Evolutionary conservation across 768 basidiomycete species (phyloP).

Genomic region (Auriscalpium vulgare): DNA sequence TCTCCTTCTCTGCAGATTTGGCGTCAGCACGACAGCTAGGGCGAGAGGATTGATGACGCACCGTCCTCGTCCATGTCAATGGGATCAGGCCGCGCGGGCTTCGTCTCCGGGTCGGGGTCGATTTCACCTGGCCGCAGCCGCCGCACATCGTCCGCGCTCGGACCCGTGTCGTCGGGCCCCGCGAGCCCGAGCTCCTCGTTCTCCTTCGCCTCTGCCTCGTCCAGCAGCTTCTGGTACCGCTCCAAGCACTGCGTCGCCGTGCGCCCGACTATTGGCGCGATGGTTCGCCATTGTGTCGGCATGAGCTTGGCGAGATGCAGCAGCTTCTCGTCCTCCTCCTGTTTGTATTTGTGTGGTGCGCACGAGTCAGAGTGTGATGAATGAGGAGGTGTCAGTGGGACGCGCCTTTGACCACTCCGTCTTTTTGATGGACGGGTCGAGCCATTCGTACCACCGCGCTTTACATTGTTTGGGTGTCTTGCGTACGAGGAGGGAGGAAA

Average conservation of each 20-base stretch:
- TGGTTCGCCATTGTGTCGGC: slow-evolving; percentile 99
- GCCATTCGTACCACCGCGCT: slow-evolving; percentile 98
- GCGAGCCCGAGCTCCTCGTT: slow-evolving; percentile 89
- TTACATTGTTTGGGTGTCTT: slow-evolving; percentile 99
- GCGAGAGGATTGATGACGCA: slow-evolving; percentile 24
- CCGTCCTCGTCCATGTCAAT: slow-evolving; percentile 99
- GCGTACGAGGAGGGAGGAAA: slow-evolving; percentile 92
- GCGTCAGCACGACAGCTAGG: background rate
- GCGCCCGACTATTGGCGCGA: slow-evolving; percentile 95
- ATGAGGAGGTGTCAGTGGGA: background rate
- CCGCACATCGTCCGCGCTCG: slow-evolving; percentile 89
- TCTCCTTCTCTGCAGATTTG: slow-evolving; percentile 79
- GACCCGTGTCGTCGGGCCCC: slow-evolving; percentile 75
- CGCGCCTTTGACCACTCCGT: slow-evolving; percentile 97
- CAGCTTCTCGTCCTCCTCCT: slow-evolving; percentile 98
- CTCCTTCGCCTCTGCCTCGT: slow-evolving; percentile 96
- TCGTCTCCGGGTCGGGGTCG: slow-evolving; percentile 97
- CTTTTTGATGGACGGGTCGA: slow-evolving; percentile 99
- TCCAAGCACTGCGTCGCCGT: slow-evolving; percentile 98
- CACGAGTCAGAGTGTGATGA: background rate
- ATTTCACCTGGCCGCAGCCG: slow-evolving; percentile 91
- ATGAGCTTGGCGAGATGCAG: slow-evolving; percentile 96
- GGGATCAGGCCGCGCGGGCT: slow-evolving; percentile 95
- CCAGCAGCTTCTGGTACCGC: slow-evolving; percentile 94
- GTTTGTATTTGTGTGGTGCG: background rate